Percentiles rank a stretch among this genome's conserved stretches.
phyloP scores from a whole-genome alignment of 2,329 filamentous ascomycete genomes.

The Colletotrichum somersetense region DNA sequence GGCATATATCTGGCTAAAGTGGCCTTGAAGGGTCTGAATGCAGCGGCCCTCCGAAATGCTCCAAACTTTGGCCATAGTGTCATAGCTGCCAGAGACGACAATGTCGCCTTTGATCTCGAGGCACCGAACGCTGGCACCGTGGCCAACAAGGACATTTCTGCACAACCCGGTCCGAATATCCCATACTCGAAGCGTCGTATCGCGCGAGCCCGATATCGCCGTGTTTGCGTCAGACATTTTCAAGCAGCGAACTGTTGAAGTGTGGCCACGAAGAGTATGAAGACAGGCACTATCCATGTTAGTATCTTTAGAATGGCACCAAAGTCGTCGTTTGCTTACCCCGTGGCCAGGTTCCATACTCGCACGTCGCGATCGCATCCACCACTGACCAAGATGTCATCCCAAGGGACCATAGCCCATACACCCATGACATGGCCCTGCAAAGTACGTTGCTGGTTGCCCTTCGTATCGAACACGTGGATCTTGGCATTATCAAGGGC shows the following conservation, averaged over 20 bases:
- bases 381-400: constrained; percentile 92
- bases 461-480: constrained; percentile 95
- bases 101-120: constrained; percentile 96
- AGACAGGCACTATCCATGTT: constrained; percentile 71
- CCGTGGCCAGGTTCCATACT: constrained; percentile 95
- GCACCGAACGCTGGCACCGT: constrained; percentile 95
- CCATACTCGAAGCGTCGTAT: constrained; percentile 96
- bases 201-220: constrained; percentile 94
- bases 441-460: constrained; percentile 87
- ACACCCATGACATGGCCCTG: constrained; percentile 99
- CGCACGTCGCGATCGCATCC: constrained; percentile 97
- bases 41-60: constrained; percentile 96
- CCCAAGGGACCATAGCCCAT: constrained; percentile 99
- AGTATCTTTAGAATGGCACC: constrained; percentile 37
- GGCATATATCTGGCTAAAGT: constrained; percentile 99
- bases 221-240: constrained; percentile 97
- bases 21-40: constrained; percentile 87
- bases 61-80: constrained; percentile 97
- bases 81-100: constrained; percentile 98
- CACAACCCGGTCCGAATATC: constrained; percentile 90
- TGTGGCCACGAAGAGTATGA: constrained; percentile 91
- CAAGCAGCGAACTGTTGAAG: constrained; percentile 93
- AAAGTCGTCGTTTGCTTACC: constrained; percentile 68
- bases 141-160: constrained; percentile 91
- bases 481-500: constrained; percentile 98